A percentile compares a stretch with the other conserved stretches of the same genome.
phyloP scores from a whole-genome alignment of 2,329 filamentous ascomycete species.

The Xylariaceae sp. region DNA sequence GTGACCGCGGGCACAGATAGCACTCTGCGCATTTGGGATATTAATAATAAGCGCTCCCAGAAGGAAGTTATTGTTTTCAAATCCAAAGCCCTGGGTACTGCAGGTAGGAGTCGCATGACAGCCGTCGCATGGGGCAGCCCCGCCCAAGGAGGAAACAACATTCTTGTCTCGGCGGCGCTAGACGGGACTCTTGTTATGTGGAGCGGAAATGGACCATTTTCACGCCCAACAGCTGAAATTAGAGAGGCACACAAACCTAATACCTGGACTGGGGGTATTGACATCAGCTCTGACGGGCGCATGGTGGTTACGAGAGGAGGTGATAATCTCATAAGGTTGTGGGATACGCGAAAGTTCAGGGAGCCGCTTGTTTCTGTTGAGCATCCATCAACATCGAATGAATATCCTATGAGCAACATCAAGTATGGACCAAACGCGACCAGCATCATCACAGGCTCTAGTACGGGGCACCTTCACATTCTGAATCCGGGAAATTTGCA shows the following conservation, averaged over 20 bases:
- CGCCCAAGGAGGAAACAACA: conserved; percentile 75
- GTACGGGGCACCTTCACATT: conserved; percentile 86
- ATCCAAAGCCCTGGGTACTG: conserved; percentile 84
- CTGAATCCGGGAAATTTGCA: conserved; percentile 90
- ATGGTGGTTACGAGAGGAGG: conserved; percentile 91
- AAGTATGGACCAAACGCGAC: conserved; percentile 84
- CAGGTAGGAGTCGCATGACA: conserved; percentile 92
- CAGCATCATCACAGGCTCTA: conserved; percentile 88
- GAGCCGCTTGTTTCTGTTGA: conserved; percentile 79
- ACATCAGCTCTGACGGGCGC: conserved; percentile 88
- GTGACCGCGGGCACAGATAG: conserved; percentile 94
- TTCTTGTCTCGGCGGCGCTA: conserved; percentile 82
- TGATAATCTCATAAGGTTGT: conserved; percentile 91
- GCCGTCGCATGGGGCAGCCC: conserved; percentile 85
- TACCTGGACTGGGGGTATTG: conserved; percentile 91
- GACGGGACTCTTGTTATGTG: conserved; percentile 95
- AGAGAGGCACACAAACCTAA: conserved; percentile 80
- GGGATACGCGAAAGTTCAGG: conserved; percentile 97
- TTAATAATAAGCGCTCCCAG: conserved; percentile 88
- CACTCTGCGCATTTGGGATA: conserved; percentile 94
- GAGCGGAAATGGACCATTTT: conserved; percentile 85
- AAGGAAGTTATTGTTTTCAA: conserved; percentile 97
- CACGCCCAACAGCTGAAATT: conserved; percentile 82
- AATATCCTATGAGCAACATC: conserved; percentile 87
- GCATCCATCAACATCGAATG: conserved; percentile 81